phyloP scores from a whole-genome alignment of 202 grass and related monocot genomes.

The Bolboschoenoplectus hybrid region DNA sequence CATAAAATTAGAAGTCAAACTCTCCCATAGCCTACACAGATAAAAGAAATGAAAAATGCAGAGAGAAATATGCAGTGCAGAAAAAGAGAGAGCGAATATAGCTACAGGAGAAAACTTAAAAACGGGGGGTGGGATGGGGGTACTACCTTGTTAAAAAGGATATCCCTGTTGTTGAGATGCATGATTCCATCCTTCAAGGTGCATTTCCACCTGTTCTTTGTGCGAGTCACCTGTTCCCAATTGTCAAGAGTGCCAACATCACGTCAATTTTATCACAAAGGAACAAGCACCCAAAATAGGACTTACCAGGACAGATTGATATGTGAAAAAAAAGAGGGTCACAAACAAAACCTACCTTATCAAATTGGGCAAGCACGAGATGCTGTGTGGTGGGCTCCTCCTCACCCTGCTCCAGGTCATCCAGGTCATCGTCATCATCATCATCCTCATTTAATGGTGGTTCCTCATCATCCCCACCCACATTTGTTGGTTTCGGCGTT shows the following conservation, averaged over 20 bases:
- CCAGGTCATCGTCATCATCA: conserved; percentile 72
- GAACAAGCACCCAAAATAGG: conserved; percentile 2
- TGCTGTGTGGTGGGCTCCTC: conserved; percentile 73
- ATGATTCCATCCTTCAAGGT: conserved; percentile 99
- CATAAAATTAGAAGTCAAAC: conserved; percentile 89
- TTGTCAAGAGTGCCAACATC: background rate
- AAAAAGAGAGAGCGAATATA: conserved; percentile 27
- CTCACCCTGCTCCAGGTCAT: conserved; percentile 74
- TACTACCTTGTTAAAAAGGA: conserved; percentile 95
- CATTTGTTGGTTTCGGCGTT: conserved; percentile 51
- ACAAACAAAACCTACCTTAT: conserved; percentile 59
- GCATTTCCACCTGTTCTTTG: conserved; percentile 99
- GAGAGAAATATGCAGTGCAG: background rate
- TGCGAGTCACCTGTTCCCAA: conserved; percentile 70
- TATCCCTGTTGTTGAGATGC: conserved; percentile 93
- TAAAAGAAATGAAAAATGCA: conserved; percentile 6
- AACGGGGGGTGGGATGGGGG: background rate
- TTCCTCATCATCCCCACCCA: conserved; percentile 69
- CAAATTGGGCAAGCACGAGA: conserved; percentile 95
- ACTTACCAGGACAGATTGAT: background rate
- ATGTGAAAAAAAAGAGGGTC: background rate
- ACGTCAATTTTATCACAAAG: background rate
- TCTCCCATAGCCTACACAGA: conserved; percentile 74
- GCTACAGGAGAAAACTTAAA: background rate
- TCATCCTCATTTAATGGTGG: conserved; percentile 98